Evolutionary conservation across 1,284 basidiomycete species (phyloP).

Genomic region (Ganoderma sp.): DNA sequence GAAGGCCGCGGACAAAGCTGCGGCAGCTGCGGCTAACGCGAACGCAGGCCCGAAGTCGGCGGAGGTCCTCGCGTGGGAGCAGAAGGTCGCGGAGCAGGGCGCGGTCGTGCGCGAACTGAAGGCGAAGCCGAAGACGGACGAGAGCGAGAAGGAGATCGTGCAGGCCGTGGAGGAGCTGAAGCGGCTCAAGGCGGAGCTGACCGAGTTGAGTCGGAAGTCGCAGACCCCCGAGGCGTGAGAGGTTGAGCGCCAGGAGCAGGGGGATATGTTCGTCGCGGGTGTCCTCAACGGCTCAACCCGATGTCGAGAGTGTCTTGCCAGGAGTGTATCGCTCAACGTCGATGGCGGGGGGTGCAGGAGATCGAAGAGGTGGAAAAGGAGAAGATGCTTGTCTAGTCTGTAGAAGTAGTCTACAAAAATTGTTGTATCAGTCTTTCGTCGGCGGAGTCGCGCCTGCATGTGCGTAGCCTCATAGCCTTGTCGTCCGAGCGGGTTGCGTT

Average conservation of each 20-base stretch:
- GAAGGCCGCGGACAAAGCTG: conserved; percentile 43
- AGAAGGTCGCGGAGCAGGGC: conserved; percentile 78
- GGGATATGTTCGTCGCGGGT: not conserved
- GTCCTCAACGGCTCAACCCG: not conserved
- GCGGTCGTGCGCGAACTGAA: conserved; percentile 72
- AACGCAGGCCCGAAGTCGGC: conserved; percentile 61
- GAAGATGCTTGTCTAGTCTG: not conserved
- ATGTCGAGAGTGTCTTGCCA: too few relatives aligned
- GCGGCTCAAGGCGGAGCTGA: conserved; percentile 69
- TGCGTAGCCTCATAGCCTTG: not conserved
- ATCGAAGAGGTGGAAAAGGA: not conserved
- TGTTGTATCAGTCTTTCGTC: conserved; percentile 1
- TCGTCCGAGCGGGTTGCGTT: not conserved
- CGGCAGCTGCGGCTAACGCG: conserved; percentile 31
- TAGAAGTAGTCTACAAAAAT: not conserved
- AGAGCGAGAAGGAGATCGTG: conserved; percentile 54
- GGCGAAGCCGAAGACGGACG: conserved; percentile 68
- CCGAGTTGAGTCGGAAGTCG: conserved; percentile 41
- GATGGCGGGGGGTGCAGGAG: not conserved
- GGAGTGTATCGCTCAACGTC: not conserved
- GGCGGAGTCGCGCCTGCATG: not conserved
- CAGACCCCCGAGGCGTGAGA: conserved; percentile 5
- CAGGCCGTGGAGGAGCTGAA: conserved; percentile 56
- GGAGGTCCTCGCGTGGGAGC: conserved; percentile 69
- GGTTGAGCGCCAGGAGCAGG: not conserved